Percentiles rank a stretch among this genome's conserved stretches.
These are phyloP conservation scores for Vachellia pachyceras DNA, from an alignment of 306 rosid genomes.

Conservation along the genomic window DNA sequence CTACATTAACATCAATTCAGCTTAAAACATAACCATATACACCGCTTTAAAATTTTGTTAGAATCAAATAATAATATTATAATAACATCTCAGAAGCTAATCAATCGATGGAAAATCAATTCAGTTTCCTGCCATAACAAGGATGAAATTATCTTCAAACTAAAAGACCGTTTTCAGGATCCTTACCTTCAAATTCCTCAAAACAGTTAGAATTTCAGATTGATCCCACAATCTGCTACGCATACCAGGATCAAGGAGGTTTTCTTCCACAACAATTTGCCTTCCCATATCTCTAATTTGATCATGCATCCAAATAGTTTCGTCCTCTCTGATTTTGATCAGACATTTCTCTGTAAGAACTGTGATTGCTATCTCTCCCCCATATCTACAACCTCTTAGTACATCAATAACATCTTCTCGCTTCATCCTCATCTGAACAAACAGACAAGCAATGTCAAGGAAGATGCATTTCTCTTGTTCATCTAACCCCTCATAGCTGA, in stretches of 20 bases:
- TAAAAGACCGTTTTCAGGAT: not conserved
- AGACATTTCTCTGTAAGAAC: conserved; percentile 55
- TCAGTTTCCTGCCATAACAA: not conserved
- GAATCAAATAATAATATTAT: not conserved
- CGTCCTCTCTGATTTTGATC: conserved; percentile 42
- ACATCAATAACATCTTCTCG: conserved; percentile 52
- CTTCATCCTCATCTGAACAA: conserved; percentile 48
- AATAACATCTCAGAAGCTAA: too few species aligned
- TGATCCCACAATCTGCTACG: conserved; percentile 68
- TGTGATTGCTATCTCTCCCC: conserved; percentile 48
- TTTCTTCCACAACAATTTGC: conserved; percentile 50
- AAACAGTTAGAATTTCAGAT: conserved; percentile 50
- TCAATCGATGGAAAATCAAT: too few species aligned
- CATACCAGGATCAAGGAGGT: conserved; percentile 31
- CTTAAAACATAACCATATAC: not conserved
- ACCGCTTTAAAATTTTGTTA: not conserved
- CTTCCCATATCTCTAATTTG: conserved; percentile 72
- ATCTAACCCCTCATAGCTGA: conserved; percentile 58
- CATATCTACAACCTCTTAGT: conserved; percentile 50
- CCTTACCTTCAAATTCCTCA: conserved; percentile 48
- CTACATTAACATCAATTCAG: not conserved
- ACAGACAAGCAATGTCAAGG: conserved; percentile 64
- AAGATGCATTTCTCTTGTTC: conserved; percentile 53
- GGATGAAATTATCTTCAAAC: not conserved
- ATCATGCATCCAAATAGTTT: conserved; percentile 63